Evolutionary conservation across 2,329 filamentous ascomycete species (phyloP).

Genomic region (Phoma sp.): DNA sequence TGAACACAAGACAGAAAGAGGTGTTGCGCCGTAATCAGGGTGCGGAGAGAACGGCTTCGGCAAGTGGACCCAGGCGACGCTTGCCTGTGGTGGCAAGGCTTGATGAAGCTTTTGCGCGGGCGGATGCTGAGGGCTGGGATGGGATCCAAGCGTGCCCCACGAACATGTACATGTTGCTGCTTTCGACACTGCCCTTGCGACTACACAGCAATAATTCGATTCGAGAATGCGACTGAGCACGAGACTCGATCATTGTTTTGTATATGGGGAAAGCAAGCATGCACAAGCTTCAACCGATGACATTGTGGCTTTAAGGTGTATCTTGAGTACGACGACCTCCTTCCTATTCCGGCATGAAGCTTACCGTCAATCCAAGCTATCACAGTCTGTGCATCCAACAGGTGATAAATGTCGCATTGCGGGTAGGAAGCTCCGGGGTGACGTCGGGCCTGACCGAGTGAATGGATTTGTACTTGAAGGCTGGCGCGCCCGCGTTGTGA

Average conservation of each 20-base stretch:
- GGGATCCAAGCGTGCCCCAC: not conserved
- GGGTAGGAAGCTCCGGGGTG: slow-evolving; percentile 9
- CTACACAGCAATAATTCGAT: not conserved
- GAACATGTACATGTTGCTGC: not conserved
- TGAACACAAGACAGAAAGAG: not conserved
- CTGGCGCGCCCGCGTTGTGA: not conserved
- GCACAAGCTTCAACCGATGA: slow-evolving; percentile 6
- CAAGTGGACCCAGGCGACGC: not conserved
- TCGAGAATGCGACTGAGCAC: too few species aligned
- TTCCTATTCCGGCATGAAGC: slow-evolving; percentile 28
- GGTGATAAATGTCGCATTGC: slow-evolving; percentile 18
- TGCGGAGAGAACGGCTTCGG: slow-evolving; percentile 1
- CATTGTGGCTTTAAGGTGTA: slow-evolving; percentile 6
- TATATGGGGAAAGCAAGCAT: not conserved
- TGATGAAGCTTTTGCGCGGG: slow-evolving; percentile 26
- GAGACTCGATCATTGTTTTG: not conserved
- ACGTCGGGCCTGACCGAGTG: slow-evolving; percentile 8
- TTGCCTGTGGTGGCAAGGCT: slow-evolving; percentile 23
- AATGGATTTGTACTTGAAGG: slow-evolving; percentile 10
- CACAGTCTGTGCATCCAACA: slow-evolving; percentile 12
- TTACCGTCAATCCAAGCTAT: slow-evolving; percentile 7
- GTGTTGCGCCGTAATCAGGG: slow-evolving; percentile 7
- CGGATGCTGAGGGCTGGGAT: too few species aligned
- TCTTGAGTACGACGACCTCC: slow-evolving; percentile 18
- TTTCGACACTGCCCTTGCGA: not conserved